Evolutionary conservation across 352 stramenopile genomes (phyloP).

Genomic region (Pythium apleroticum): DNA sequence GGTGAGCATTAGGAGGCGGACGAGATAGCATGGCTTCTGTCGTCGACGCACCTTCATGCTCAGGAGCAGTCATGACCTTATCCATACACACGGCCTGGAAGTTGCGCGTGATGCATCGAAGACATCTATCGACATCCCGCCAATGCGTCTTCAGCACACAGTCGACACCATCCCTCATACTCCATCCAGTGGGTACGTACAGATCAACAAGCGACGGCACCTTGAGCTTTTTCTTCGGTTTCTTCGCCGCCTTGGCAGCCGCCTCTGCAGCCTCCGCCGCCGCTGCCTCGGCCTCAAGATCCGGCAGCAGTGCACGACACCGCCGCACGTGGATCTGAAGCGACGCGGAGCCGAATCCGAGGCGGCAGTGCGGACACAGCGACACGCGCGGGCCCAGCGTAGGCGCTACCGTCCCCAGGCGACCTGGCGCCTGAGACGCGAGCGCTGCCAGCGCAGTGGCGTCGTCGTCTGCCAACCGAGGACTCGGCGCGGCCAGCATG

Average conservation of each 20-base stretch:
- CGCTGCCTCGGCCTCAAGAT: slow-evolving; percentile 29
- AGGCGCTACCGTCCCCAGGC: slow-evolving; percentile 19
- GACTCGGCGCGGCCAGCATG: slow-evolving; percentile 14
- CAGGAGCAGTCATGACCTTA: slow-evolving; percentile 49
- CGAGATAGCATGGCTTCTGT: no score
- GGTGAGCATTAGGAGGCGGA: no score
- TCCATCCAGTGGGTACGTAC: slow-evolving; percentile 26
- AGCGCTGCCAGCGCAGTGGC: slow-evolving; percentile 39
- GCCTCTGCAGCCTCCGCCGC: slow-evolving; percentile 16
- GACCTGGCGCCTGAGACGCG: slow-evolving; percentile 17
- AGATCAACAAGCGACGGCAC: slow-evolving; percentile 56
- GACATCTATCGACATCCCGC: slow-evolving; percentile 35
- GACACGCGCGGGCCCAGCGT: slow-evolving; percentile 24
- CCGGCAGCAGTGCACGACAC: slow-evolving; percentile 46
- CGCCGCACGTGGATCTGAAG: slow-evolving; percentile 61
- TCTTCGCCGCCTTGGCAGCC: slow-evolving; percentile 19
- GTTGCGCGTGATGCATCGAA: slow-evolving; percentile 62
- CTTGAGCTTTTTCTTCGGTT: slow-evolving; percentile 33
- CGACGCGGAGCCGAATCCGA: slow-evolving; percentile 59
- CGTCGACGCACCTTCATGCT: slow-evolving; percentile 50
- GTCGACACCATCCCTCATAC: background rate
- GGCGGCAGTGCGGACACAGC: slow-evolving; percentile 53
- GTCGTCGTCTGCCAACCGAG: slow-evolving; percentile 35
- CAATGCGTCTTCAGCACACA: background rate
- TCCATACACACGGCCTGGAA: slow-evolving; percentile 73